These are phyloP conservation scores for Phycomyces blakesleeanus DNA, from an alignment of 192 early-diverging fungal species.

Conservation along the genomic window DNA sequence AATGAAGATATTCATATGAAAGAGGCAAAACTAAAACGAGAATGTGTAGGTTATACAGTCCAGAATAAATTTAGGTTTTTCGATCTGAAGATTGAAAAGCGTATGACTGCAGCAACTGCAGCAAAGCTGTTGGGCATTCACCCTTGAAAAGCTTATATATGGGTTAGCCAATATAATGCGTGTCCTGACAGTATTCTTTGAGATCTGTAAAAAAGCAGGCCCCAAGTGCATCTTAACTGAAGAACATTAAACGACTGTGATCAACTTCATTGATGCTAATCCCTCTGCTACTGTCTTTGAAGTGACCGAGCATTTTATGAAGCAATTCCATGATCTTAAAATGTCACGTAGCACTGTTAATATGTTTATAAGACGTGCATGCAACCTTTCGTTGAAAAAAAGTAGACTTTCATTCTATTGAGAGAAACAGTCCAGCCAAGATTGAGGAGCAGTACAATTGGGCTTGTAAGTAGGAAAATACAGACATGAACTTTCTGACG, in stretches of 20 bases:
- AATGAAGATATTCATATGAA: slow-evolving; percentile 5
- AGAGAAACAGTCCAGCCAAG: slow-evolving; percentile 17
- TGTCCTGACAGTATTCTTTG: slow-evolving; percentile 8
- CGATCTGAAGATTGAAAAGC: slow-evolving; percentile 8
- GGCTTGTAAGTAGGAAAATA: neutral
- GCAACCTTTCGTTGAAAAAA: slow-evolving; percentile 7
- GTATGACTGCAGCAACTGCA: slow-evolving; percentile 9
- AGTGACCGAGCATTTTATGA: slow-evolving; percentile 14
- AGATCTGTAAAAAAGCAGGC: neutral
- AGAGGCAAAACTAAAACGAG: neutral
- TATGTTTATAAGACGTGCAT: slow-evolving; percentile 11
- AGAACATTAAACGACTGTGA: neutral
- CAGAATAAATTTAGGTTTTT: slow-evolving; percentile 9
- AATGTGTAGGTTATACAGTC: slow-evolving; percentile 2
- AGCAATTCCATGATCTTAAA: slow-evolving; percentile 9
- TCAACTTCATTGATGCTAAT: too few relatives aligned
- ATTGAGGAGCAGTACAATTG: slow-evolving; percentile 10
- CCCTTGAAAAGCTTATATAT: slow-evolving; percentile 8
- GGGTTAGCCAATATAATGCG: slow-evolving; percentile 10
- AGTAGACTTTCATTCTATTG: neutral
- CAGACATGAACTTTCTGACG: too few relatives aligned
- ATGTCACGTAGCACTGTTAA: slow-evolving; percentile 11
- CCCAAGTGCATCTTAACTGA: slow-evolving; percentile 6
- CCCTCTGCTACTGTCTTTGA: slow-evolving; percentile 13
- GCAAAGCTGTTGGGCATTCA: slow-evolving; percentile 12